Percentiles rank a stretch among this genome's conserved stretches.
Evolutionary conservation across 2,329 filamentous ascomycete genomes (phyloP).

Genomic region (Chaetomium sp.): DNA sequence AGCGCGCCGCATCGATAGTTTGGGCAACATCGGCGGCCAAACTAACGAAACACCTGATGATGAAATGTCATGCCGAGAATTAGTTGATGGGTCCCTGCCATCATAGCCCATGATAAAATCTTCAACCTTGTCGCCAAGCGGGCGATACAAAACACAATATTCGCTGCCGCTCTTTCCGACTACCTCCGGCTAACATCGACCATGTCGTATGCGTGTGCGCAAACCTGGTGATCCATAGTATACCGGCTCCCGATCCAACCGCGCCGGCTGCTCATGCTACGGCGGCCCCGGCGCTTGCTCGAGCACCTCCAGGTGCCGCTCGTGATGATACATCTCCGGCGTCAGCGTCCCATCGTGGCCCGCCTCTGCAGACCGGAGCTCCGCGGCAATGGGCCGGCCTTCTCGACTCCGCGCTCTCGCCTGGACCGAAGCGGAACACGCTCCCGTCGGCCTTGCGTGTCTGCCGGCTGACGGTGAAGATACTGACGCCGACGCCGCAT

Average conservation of each 20-base stretch:
- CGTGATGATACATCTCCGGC: conserved; percentile 5
- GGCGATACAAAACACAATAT: no score
- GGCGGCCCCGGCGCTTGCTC: conserved; percentile 2
- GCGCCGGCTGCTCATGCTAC: neutral
- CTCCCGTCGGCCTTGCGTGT: conserved; percentile 18
- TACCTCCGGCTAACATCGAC: no score
- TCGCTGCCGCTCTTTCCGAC: no score
- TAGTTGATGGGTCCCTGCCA: no score
- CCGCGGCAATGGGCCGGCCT: conserved; percentile 13
- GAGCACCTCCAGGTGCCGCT: conserved; percentile 8
- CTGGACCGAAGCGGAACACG: conserved; percentile 12
- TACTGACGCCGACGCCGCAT: conserved; percentile 20
- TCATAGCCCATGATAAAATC: no score
- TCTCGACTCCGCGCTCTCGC: conserved; percentile 11
- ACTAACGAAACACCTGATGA: no score
- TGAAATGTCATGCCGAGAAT: no score
- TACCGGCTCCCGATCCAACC: neutral
- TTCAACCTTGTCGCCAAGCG: no score
- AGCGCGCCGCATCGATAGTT: no score
- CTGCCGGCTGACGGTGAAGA: conserved; percentile 20
- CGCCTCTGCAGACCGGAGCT: neutral
- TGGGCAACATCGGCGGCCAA: no score
- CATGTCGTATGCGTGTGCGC: no score
- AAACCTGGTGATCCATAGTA: neutral
- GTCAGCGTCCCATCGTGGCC: neutral